Conservation (phyloP, 108 stramenopile genomes). For the Nitzschia sp. region DNA sequence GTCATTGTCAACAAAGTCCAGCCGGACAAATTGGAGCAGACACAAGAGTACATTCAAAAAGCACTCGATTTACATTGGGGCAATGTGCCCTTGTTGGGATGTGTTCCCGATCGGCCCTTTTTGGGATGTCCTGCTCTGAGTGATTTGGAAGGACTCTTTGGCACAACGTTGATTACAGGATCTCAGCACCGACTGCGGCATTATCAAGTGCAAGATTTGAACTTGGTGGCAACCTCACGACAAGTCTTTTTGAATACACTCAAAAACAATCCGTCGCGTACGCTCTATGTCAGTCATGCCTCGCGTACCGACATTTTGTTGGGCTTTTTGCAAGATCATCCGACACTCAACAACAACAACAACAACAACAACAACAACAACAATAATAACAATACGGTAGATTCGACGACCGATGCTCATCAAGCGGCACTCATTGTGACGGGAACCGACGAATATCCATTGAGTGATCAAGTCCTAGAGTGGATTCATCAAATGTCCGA, state of each 20-base stretch:
- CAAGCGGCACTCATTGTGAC: conserved; percentile 76
- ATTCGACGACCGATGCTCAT: conserved; percentile 25
- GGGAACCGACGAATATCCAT: conserved; percentile 60
- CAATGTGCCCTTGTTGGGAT: conserved; percentile 79
- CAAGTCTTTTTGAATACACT: conserved; percentile 84
- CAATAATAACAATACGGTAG: conserved; percentile 14
- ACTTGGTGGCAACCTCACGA: conserved; percentile 82
- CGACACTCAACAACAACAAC: no score
- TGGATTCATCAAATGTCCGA: conserved; percentile 52
- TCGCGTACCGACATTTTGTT: conserved; percentile 86
- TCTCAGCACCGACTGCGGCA: conserved; percentile 75
- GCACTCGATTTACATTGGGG: conserved; percentile 64
- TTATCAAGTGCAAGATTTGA: conserved; percentile 73
- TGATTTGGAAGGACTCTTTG: conserved; percentile 84
- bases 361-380: no score
- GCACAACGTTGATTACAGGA: conserved; percentile 68
- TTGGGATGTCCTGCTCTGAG: conserved; percentile 80
- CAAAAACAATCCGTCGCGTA: conserved; percentile 54
- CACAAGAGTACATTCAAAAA: conserved; percentile 61
- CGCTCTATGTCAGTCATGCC: conserved; percentile 87
- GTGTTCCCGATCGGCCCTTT: conserved; percentile 89
- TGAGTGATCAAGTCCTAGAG: conserved; percentile 55
- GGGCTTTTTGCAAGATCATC: conserved; percentile 85
- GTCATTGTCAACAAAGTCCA: conserved; percentile 92
- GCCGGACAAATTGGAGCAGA: conserved; percentile 83